phyloP scores from a whole-genome alignment of 768 basidiomycete genomes.

The Trametes gibbosa region DNA sequence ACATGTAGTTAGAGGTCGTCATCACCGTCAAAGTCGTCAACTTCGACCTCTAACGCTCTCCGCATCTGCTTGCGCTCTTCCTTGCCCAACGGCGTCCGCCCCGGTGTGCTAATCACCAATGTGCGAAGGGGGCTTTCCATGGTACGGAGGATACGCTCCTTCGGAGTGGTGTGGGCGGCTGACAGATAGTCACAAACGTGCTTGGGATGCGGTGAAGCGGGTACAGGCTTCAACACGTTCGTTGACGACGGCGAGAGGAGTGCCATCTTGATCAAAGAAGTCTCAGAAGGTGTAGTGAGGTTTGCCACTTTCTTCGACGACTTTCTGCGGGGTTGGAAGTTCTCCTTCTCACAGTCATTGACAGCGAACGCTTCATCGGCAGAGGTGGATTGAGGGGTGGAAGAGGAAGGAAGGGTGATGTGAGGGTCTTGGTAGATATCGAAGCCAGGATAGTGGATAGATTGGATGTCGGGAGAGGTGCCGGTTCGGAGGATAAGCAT shows the following conservation, averaged over 20 bases:
- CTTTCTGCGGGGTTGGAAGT: slow-evolving; percentile 48
- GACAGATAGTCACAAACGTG: slow-evolving; percentile 15
- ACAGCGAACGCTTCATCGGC: slow-evolving; percentile 23
- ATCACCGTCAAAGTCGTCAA: slow-evolving; percentile 9
- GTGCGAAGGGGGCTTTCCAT: background rate
- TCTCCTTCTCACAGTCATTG: slow-evolving; percentile 54
- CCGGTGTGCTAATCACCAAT: slow-evolving; percentile 1
- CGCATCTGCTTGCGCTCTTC: slow-evolving; percentile 15
- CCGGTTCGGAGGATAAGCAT: slow-evolving; percentile 32
- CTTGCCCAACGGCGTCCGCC: slow-evolving; percentile 8
- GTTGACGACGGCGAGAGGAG: slow-evolving; percentile 9
- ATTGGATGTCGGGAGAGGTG: slow-evolving; percentile 48
- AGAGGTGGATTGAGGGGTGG: background rate
- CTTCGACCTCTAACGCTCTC: slow-evolving; percentile 14
- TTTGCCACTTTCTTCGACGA: slow-evolving; percentile 37
- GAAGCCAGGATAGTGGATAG: slow-evolving; percentile 69
- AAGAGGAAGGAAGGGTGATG: slow-evolving; percentile 17
- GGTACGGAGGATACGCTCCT: background rate
- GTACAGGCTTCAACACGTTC: background rate
- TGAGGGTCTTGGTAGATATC: slow-evolving; percentile 48
- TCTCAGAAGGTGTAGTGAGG: slow-evolving; percentile 1
- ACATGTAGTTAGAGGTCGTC: background rate
- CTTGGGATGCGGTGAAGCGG: slow-evolving; percentile 14
- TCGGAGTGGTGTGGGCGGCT: background rate
- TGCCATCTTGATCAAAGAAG: slow-evolving; percentile 17